Evolutionary conservation across 1,284 basidiomycete species (phyloP).

Genomic region (Ceratobasidium sp.): DNA sequence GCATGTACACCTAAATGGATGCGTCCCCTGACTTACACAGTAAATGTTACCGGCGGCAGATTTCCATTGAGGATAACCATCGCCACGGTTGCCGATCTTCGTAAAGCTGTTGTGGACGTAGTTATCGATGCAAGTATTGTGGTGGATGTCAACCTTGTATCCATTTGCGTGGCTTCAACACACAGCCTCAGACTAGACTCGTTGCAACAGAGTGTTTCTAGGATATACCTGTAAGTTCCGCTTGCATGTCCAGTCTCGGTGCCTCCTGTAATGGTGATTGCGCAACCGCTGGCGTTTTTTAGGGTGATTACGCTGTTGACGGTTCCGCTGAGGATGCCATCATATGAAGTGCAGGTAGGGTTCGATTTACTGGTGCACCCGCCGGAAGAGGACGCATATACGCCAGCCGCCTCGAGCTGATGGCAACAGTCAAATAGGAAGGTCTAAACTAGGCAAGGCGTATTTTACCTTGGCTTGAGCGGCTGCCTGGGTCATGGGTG

Average conservation of each 20-base stretch:
- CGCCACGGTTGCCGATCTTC: slow-evolving; percentile 42
- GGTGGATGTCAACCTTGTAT: slow-evolving; percentile 45
- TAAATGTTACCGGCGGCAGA: slow-evolving; percentile 46
- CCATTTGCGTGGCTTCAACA: slow-evolving; percentile 37
- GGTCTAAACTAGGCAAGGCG: not conserved
- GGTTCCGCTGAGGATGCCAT: slow-evolving; percentile 43
- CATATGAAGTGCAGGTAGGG: slow-evolving; percentile 44
- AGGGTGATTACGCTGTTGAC: slow-evolving; percentile 44
- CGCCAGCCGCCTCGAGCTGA: slow-evolving; percentile 36
- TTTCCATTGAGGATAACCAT: slow-evolving; percentile 45
- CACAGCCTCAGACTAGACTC: not conserved
- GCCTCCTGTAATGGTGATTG: slow-evolving; percentile 43
- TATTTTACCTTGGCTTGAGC: slow-evolving; percentile 13
- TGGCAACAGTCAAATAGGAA: not conserved
- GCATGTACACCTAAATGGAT: not conserved
- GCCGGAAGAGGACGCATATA: slow-evolving; percentile 38
- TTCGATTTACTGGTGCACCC: slow-evolving; percentile 44
- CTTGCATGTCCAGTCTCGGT: slow-evolving; percentile 45
- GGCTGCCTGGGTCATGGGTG: slow-evolving; percentile 30
- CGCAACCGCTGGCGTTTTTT: slow-evolving; percentile 41
- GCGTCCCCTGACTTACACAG: slow-evolving; percentile 34
- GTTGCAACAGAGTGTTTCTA: not conserved
- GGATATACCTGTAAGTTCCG: slow-evolving; percentile 40
- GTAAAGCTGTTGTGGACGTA: slow-evolving; percentile 43
- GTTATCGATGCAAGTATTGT: slow-evolving; percentile 28